phyloP scores from a whole-genome alignment of 2,329 filamentous ascomycete species.

The Stemphylium lycopersici region DNA sequence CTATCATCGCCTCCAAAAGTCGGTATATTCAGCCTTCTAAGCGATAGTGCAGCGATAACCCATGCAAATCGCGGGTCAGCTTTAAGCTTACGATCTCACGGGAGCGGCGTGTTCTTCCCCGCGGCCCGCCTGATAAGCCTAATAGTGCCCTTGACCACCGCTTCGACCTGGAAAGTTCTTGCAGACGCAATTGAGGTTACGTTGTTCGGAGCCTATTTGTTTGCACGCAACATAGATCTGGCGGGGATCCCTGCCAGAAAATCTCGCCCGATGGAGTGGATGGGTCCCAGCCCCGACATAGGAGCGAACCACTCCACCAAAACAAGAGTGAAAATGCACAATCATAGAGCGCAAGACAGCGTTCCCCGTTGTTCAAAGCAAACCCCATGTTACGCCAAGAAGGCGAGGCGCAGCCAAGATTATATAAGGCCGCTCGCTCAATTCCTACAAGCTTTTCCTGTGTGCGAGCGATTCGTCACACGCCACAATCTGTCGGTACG shows the following conservation, averaged over 20 bases:
- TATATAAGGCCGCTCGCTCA: background rate
- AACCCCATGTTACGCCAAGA: background rate
- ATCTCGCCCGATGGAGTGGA: too few species aligned
- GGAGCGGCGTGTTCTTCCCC: background rate
- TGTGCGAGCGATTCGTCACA: background rate
- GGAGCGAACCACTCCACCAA: background rate
- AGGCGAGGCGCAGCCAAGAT: background rate
- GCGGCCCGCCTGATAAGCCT: slow-evolving; percentile 1
- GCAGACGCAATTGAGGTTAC: too few species aligned
- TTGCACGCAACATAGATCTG: too few species aligned
- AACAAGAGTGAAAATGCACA: background rate
- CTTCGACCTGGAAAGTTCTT: background rate
- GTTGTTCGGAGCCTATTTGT: too few species aligned
- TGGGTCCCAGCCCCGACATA: too few species aligned
- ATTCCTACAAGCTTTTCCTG: background rate
- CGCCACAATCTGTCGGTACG: background rate
- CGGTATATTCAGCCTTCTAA: background rate
- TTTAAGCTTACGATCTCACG: background rate
- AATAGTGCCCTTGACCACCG: background rate
- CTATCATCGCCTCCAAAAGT: background rate
- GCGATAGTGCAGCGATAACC: background rate
- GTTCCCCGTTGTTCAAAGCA: background rate
- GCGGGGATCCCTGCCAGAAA: too few species aligned
- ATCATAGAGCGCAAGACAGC: background rate
- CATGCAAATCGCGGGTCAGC: background rate